A percentile compares a stretch with the other conserved stretches of the same genome.
Conservation (phyloP, 495 filamentous ascomycete species). For the Poronia punctata region DNA sequence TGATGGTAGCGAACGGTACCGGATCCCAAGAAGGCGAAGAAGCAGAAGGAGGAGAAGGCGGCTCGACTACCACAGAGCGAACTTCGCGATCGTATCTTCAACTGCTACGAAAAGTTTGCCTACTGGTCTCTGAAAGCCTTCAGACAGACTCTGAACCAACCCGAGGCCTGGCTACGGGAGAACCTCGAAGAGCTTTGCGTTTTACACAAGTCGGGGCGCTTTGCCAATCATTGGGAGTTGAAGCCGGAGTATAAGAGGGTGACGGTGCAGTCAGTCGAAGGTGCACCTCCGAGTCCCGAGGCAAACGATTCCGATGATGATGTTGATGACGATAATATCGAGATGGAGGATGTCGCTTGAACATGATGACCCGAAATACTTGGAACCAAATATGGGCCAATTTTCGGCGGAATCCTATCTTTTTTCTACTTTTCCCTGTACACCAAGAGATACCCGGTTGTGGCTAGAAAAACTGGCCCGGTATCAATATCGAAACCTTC, state of each 20-base stretch:
- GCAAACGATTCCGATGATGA: slow-evolving; percentile 50
- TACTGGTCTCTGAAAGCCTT: slow-evolving; percentile 88
- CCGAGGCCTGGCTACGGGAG: slow-evolving; percentile 85
- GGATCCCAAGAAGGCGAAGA: slow-evolving; percentile 39
- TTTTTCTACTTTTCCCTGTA: no score
- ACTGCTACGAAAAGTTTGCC: slow-evolving; percentile 70
- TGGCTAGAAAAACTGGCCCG: no score
- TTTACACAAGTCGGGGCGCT: slow-evolving; percentile 70
- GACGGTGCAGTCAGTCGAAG: slow-evolving; percentile 36
- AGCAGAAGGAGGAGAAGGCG: slow-evolving; percentile 67
- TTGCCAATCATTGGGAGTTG: slow-evolving; percentile 76
- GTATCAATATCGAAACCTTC: no score
- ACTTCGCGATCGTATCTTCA: slow-evolving; percentile 74
- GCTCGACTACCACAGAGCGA: slow-evolving; percentile 81
- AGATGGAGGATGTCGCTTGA: slow-evolving; percentile 66
- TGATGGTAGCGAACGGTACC: slow-evolving; percentile 24
- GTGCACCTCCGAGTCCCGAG: slow-evolving; percentile 46
- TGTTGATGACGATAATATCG: slow-evolving; percentile 57
- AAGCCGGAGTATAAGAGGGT: slow-evolving; percentile 62
- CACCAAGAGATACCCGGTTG: no score
- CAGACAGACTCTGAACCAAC: slow-evolving; percentile 65
- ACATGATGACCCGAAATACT: no score
- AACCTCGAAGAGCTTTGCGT: slow-evolving; percentile 74
- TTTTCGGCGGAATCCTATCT: no score
- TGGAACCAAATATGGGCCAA: no score